Percentiles rank a stretch among this genome's conserved stretches.
Conservation (phyloP, 2,329 filamentous ascomycete species). For the Fusarium drepaniforme region DNA sequence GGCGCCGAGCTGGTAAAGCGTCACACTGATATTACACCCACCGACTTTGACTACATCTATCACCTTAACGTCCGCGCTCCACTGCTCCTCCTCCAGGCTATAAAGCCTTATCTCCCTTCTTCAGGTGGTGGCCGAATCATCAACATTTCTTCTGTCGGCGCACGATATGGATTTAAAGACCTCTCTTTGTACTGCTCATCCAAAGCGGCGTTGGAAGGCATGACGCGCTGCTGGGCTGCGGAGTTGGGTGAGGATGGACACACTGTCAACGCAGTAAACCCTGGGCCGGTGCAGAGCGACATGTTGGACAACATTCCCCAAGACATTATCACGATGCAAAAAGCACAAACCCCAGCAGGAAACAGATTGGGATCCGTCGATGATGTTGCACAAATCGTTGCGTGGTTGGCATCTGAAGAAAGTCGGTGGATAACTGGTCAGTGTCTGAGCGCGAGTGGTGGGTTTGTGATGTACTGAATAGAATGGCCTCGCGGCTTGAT, state of each 20-base stretch:
- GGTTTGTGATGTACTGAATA: slow-evolving; percentile 26
- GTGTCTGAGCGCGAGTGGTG: slow-evolving; percentile 65
- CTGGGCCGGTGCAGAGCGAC: slow-evolving; percentile 69
- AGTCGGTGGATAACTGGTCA: slow-evolving; percentile 67
- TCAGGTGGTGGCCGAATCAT: slow-evolving; percentile 20
- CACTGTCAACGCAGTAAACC: slow-evolving; percentile 71
- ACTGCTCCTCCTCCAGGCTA: slow-evolving; percentile 18
- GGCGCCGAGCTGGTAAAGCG: slow-evolving; percentile 30
- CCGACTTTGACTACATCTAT: slow-evolving; percentile 28
- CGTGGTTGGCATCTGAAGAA: slow-evolving; percentile 64
- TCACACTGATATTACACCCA: slow-evolving; percentile 1
- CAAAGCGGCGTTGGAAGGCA: slow-evolving; percentile 28
- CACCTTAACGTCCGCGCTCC: slow-evolving; percentile 32
- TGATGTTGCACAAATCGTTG: slow-evolving; percentile 69
- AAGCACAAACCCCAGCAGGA: slow-evolving; percentile 60
- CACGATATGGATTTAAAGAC: slow-evolving; percentile 23
- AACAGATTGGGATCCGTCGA: slow-evolving; percentile 63
- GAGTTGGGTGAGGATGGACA: slow-evolving; percentile 62
- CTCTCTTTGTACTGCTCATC: slow-evolving; percentile 30
- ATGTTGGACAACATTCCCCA: slow-evolving; percentile 60
- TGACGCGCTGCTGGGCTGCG: slow-evolving; percentile 69
- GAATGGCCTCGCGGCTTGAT: too few relatives aligned
- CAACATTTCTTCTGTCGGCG: slow-evolving; percentile 27
- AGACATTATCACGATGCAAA: slow-evolving; percentile 26
- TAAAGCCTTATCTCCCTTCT: neutral